These are phyloP conservation scores for Heterobasidion irregulare DNA, from an alignment of 1,284 basidiomycete genomes.

Conservation along the genomic window DNA sequence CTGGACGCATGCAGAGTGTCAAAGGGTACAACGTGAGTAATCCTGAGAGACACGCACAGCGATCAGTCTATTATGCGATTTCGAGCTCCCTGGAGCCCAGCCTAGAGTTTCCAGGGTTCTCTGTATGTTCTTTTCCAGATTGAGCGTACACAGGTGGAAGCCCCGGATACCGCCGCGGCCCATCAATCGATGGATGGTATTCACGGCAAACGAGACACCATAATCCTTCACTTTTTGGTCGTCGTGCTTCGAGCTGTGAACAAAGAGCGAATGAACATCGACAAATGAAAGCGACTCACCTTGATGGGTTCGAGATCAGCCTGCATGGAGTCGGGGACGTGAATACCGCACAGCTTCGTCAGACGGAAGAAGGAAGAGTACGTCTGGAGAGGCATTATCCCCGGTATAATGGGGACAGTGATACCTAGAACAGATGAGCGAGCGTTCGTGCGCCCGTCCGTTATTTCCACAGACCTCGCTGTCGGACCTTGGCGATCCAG, in stretches of 20 bases:
- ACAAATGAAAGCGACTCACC: constrained; percentile 34
- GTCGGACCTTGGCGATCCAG: constrained; percentile 71
- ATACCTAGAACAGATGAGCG: constrained; percentile 52
- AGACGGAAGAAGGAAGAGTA: constrained; percentile 90
- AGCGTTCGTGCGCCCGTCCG: constrained; percentile 1
- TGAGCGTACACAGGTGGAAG: constrained; percentile 95
- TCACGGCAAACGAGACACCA: constrained; percentile 72
- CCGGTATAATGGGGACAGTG: constrained; percentile 85
- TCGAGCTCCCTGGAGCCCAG: constrained; percentile 45
- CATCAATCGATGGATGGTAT: constrained; percentile 60
- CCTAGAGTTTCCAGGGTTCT: constrained; percentile 77
- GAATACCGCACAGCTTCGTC: constrained; percentile 82
- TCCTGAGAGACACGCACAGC: constrained; percentile 28
- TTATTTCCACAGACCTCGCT: constrained; percentile 44
- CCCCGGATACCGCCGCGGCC: constrained; percentile 62
- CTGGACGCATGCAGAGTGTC: not conserved
- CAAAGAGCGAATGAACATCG: not conserved
- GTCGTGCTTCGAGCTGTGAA: constrained; percentile 51
- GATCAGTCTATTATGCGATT: constrained; percentile 61
- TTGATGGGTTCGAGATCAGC: constrained; percentile 72
- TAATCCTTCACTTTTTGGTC: constrained; percentile 90
- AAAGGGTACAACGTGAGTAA: not conserved
- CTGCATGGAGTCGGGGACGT: constrained; percentile 68
- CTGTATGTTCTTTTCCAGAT: constrained; percentile 93
- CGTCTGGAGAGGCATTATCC: constrained; percentile 98